Evolutionary conservation across 192 early-diverging fungal genomes (phyloP).

Genomic region (Paraglomus occultum): DNA sequence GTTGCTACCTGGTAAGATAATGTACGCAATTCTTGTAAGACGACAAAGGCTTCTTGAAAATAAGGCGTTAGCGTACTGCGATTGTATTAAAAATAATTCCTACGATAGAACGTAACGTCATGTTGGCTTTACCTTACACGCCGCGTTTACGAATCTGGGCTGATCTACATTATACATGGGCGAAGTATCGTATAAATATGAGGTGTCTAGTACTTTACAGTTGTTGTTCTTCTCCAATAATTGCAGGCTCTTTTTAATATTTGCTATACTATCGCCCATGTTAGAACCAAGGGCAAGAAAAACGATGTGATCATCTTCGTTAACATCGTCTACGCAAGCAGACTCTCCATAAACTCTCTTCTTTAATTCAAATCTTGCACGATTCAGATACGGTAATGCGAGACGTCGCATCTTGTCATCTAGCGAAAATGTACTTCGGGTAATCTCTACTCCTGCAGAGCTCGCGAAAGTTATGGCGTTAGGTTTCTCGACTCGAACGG

Average conservation of each 20-base stretch:
- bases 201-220: constrained; percentile 75
- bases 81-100: constrained; percentile 6
- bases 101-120: constrained; percentile 23
- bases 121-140: constrained; percentile 60
- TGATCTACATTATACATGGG: constrained; percentile 98
- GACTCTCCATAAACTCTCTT: background rate
- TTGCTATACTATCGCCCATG: constrained; percentile 75
- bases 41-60: background rate
- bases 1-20: constrained; percentile 63
- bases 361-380: background rate
- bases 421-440: constrained; percentile 60
- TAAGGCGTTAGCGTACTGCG: background rate
- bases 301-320: constrained; percentile 53
- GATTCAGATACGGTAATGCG: constrained; percentile 1
- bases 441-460: constrained; percentile 88
- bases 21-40: background rate
- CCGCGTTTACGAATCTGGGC: constrained; percentile 87
- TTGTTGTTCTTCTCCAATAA: constrained; percentile 44
- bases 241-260: constrained; percentile 74
- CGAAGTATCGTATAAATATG: constrained; percentile 93
- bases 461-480: constrained; percentile 90
- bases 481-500: constrained; percentile 91
- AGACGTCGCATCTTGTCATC: constrained; percentile 29
- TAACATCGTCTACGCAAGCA: constrained; percentile 29
- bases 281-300: constrained; percentile 92